These are phyloP conservation scores for Canavalia ensiformis DNA, from an alignment of 306 rosid genomes.

Conservation along the genomic window DNA sequence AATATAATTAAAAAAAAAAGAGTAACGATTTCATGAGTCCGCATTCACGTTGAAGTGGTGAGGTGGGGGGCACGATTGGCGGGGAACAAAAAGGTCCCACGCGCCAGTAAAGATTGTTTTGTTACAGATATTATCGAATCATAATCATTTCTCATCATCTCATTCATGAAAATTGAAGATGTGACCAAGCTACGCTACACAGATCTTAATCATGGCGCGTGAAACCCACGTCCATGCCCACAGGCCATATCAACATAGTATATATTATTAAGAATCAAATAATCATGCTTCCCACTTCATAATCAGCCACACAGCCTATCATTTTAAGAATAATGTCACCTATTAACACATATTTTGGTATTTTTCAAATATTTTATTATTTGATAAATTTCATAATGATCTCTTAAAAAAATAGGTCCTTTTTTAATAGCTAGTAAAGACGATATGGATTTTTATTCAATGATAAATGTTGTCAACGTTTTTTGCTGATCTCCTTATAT, in stretches of 20 bases:
- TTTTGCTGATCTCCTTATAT: too few species aligned
- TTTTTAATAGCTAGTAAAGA: too few species aligned
- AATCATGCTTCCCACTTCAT: background rate
- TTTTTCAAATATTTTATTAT: background rate
- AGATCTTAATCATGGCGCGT: background rate
- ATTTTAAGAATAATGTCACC: background rate
- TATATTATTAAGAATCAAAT: background rate
- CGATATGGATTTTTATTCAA: too few species aligned
- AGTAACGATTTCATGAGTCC: background rate
- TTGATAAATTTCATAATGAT: background rate
- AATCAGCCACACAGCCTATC: background rate
- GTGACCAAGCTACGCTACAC: background rate
- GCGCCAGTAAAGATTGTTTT: background rate
- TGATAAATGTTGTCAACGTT: too few species aligned
- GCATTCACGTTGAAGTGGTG: background rate
- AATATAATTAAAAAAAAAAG: too few species aligned
- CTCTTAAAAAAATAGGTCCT: too few species aligned
- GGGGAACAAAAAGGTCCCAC: conserved; percentile 39
- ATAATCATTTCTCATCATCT: background rate
- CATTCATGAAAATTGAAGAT: background rate
- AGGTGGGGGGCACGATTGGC: conserved; percentile 27
- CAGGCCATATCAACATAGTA: too few species aligned
- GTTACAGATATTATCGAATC: background rate
- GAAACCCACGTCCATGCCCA: background rate
- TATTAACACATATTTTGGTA: background rate